Evolutionary conservation across 2,329 filamentous ascomycete species (phyloP).

Genomic region (Penicillium rolfsii): DNA sequence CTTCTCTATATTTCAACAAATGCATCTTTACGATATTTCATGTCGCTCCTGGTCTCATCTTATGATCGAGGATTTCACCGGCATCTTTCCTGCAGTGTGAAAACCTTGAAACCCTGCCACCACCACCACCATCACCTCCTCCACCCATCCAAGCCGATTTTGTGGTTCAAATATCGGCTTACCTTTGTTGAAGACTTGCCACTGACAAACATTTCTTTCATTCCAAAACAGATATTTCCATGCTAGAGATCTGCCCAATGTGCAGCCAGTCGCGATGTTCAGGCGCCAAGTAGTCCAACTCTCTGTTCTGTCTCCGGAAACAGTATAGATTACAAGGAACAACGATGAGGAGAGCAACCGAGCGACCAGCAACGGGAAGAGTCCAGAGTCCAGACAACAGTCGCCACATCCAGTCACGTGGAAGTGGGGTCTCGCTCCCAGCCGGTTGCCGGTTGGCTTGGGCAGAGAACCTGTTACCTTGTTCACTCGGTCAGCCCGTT

Average conservation of each 20-base stretch:
- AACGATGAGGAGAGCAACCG: constrained; percentile 10
- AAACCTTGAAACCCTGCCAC: constrained; percentile 16
- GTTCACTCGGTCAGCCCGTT: background rate
- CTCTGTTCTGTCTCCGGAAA: background rate
- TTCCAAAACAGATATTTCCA: background rate
- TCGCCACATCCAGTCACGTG: constrained; percentile 25
- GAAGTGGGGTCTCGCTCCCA: constrained; percentile 11
- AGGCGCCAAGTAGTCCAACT: background rate
- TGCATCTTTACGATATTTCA: background rate
- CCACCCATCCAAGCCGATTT: background rate
- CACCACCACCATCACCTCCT: constrained; percentile 5
- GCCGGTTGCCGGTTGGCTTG: constrained; percentile 3
- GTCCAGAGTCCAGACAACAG: constrained; percentile 5
- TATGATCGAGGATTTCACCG: background rate
- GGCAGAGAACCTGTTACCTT: background rate
- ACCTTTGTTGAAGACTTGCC: background rate
- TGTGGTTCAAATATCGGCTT: background rate
- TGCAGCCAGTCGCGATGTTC: background rate
- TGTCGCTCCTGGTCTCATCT: background rate
- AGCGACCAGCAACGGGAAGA: background rate
- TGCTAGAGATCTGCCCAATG: background rate
- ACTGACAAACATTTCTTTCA: background rate
- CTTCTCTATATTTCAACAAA: background rate
- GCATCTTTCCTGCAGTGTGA: constrained; percentile 9
- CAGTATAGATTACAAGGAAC: background rate